Conservation (phyloP, 345 rosid genomes). For the Heritiera fomes region DNA sequence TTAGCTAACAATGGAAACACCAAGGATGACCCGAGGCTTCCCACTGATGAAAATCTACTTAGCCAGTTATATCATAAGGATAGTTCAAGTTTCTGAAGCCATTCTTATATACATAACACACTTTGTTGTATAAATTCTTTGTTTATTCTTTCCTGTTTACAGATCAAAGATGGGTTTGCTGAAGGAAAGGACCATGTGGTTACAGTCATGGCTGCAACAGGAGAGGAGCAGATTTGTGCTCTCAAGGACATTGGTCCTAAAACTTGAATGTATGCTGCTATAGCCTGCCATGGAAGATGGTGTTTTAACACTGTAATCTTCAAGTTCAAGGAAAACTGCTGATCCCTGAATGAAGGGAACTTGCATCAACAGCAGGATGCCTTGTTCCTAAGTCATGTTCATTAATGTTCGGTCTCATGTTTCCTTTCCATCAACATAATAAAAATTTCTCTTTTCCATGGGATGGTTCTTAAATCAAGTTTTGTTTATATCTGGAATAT, state of each 20-base stretch:
- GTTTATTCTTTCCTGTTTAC: neutral
- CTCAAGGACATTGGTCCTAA: slow-evolving; percentile 72
- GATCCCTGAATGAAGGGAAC: neutral
- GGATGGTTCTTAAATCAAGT: too few relatives aligned
- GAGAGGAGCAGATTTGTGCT: slow-evolving; percentile 68
- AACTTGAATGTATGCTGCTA: slow-evolving; percentile 39
- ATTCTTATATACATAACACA: neutral
- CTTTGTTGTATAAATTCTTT: neutral
- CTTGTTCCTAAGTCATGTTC: neutral
- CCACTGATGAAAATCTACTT: slow-evolving; percentile 30
- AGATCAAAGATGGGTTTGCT: slow-evolving; percentile 64
- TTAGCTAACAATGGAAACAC: slow-evolving; percentile 65
- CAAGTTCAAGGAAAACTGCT: neutral
- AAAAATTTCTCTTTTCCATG: too few relatives aligned
- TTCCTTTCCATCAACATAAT: too few relatives aligned
- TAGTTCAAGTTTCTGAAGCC: neutral
- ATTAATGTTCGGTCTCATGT: neutral
- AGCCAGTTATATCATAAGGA: neutral
- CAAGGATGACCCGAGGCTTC: slow-evolving; percentile 78
- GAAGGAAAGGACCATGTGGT: slow-evolving; percentile 74
- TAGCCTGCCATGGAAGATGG: slow-evolving; percentile 23
- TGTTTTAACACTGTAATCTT: slow-evolving; percentile 24
- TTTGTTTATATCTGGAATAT: too few relatives aligned
- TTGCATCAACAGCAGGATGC: slow-evolving; percentile 18
- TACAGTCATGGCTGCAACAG: slow-evolving; percentile 66